Percentiles rank a stretch among this genome's conserved stretches.
Evolutionary conservation across 163 green algal species (phyloP).

Genomic region (Chlamydomonas reinhardtii): DNA sequence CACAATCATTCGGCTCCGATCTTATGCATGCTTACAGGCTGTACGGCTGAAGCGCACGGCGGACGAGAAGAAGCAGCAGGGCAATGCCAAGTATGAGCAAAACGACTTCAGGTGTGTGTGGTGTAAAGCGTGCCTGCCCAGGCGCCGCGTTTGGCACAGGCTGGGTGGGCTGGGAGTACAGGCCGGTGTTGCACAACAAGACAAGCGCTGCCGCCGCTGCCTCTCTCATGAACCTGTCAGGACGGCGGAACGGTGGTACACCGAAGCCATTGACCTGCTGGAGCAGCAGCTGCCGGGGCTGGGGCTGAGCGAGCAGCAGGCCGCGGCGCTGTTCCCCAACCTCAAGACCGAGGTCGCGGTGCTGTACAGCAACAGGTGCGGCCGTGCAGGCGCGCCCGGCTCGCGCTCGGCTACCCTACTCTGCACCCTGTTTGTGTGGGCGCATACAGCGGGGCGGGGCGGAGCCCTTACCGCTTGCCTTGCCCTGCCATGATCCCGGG

Average conservation of each 20-base stretch:
- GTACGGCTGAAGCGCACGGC: slow-evolving; percentile 7
- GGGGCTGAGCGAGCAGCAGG: not conserved
- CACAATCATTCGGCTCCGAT: too few species aligned
- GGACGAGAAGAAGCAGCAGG: slow-evolving; percentile 29
- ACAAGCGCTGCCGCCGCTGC: too few species aligned
- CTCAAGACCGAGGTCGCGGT: slow-evolving; percentile 52
- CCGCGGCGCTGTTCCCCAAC: slow-evolving; percentile 28
- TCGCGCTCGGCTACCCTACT: too few species aligned
- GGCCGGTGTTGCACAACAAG: too few species aligned
- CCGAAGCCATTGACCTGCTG: slow-evolving; percentile 33
- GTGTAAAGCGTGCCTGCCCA: too few species aligned
- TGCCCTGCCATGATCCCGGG: too few species aligned
- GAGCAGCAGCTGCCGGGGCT: slow-evolving; percentile 11
- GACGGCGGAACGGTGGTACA: slow-evolving; percentile 45
- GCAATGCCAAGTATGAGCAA: slow-evolving; percentile 43
- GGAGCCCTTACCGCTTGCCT: too few species aligned
- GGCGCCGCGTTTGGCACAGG: too few species aligned
- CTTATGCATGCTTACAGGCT: not conserved
- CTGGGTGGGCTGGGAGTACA: too few species aligned
- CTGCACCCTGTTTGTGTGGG: too few species aligned
- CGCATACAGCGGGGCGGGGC: too few species aligned
- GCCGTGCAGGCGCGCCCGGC: too few species aligned
- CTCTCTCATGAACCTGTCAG: not conserved
- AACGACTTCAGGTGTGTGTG: slow-evolving; percentile 35
- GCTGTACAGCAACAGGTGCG: slow-evolving; percentile 59